Conservation (phyloP, 2,329 filamentous ascomycete species). For the Volutella citrinella region DNA sequence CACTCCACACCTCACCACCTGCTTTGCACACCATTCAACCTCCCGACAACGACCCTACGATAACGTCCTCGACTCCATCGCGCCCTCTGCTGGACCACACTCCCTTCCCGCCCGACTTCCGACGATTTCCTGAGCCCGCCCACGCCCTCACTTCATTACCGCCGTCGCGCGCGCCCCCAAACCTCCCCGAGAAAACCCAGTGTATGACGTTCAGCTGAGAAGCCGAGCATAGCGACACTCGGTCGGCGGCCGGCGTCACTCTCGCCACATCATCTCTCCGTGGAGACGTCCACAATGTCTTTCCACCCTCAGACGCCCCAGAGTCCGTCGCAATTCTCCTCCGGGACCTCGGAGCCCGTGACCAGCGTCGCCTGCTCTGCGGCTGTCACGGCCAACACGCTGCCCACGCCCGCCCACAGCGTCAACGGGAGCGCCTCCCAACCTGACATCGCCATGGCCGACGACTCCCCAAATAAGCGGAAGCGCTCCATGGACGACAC, state of each 20-base stretch:
- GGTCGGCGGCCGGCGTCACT: conserved; percentile 32
- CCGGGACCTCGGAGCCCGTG: conserved; percentile 50
- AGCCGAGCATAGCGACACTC: conserved; percentile 32
- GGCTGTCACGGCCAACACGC: conserved; percentile 47
- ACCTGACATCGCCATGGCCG: conserved; percentile 45
- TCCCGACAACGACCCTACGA: conserved; percentile 23
- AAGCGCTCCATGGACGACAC: conserved; percentile 57
- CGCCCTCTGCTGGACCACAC: conserved; percentile 4
- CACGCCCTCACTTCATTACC: conserved; percentile 8
- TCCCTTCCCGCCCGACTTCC: conserved; percentile 14
- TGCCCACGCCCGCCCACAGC: conserved; percentile 62
- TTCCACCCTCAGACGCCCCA: conserved; percentile 67
- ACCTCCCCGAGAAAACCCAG: conserved; percentile 24
- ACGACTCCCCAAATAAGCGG: conserved; percentile 57
- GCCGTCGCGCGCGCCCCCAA: conserved; percentile 16
- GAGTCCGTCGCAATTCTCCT: conserved; percentile 62
- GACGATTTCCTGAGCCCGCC: conserved; percentile 10
- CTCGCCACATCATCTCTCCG: conserved; percentile 25
- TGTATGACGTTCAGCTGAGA: conserved; percentile 30
- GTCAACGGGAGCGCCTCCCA: conserved; percentile 54
- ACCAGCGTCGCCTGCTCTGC: conserved; percentile 51
- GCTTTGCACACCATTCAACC: conserved; percentile 26
- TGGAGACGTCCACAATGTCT: conserved; percentile 54
- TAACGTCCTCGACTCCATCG: conserved; percentile 23
- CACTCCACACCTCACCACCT: conserved; percentile 29